A percentile compares a stretch with the other conserved stretches of the same genome.
These are phyloP conservation scores for Lactarius quietus DNA, from an alignment of 768 basidiomycete species.

Conservation along the genomic window DNA sequence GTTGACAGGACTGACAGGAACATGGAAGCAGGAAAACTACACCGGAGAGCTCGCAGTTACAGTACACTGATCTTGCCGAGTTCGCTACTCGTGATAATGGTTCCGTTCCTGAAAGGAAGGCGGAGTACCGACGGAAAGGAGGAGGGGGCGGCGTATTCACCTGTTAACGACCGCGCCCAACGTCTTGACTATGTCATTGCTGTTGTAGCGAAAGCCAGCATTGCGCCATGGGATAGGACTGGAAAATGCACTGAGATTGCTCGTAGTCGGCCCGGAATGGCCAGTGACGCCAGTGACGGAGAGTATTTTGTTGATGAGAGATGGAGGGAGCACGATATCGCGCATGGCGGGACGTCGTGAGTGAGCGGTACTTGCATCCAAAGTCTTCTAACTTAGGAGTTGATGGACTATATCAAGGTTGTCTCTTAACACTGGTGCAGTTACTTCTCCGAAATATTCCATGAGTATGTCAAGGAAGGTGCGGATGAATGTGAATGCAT, in stretches of 20 bases:
- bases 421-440: too few species aligned
- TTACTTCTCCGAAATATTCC: too few species aligned
- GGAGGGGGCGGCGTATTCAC: slow-evolving; percentile 26
- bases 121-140: too few species aligned
- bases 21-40: slow-evolving; percentile 20
- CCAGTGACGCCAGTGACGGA: slow-evolving; percentile 38
- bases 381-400: too few species aligned
- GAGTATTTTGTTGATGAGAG: slow-evolving; percentile 51
- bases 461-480: slow-evolving; percentile 58
- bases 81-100: slow-evolving; percentile 59
- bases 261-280: too few species aligned
- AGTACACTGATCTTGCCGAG: slow-evolving; percentile 72
- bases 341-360: too few species aligned
- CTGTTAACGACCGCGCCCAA: slow-evolving; percentile 68
- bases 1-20: not conserved
- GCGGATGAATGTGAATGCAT: too few species aligned
- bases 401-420: not conserved
- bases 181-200: slow-evolving; percentile 82
- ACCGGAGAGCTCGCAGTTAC: slow-evolving; percentile 80
- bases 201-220: slow-evolving; percentile 37
- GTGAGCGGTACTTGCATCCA: too few species aligned
- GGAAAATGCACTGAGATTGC: too few species aligned
- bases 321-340: too few species aligned
- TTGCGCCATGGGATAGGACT: too few species aligned
- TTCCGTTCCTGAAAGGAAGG: slow-evolving; percentile 53